Base-by-base conservation (phyloP, 2,329 filamentous ascomycete genomes). In the Paraphoma sp. region DNA sequence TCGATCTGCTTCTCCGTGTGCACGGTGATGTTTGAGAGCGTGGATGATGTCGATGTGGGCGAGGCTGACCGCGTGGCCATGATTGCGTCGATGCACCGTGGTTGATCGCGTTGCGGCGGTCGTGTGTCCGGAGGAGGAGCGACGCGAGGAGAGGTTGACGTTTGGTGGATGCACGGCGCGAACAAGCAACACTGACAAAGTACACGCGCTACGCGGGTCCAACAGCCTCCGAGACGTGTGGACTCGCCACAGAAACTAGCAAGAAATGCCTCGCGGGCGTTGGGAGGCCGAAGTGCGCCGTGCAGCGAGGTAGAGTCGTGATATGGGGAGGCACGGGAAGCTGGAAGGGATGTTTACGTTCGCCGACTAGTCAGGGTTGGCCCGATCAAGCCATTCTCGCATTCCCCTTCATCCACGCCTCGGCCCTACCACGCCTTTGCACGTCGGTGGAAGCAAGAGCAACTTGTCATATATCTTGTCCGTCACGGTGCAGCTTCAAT, bases 21-120 rank as follows among this genome's bases (percentile, higher is more conserved):
- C 43, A 78, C 76, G 36, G 76, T 73, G 60, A 80, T 79, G 64
- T 75, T 76, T 45, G 79, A 81, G 41, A 75, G 67, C 8, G 76
- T 74, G 2, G 78, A 81, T 28, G 78, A 77, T 17, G 76, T 77
- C 42, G 78, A 76, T 41, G 62, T 67, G 42, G 79, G 79, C 18
- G 73, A 76, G n/a, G 62, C 48, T 53, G 67, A 61, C 56, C 72
- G 71, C 45, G 60, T 65, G 43, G 70, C 70, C 65, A 75, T 75
- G 69, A 70, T 67, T 56, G 54, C 54, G 51, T 54, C n/a, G 33
- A 53, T 40, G 54, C 42, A 47, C 43, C 41, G 48, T 23, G 47
- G 58, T 43, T 62, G 57, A 63, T 62, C 59, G 68, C 49, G 67
- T 61, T 57, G 63, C 41, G 62, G 46, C 36, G 52, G 64, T 60